phyloP scores from a whole-genome alignment of 148 eudicot genomes.

The Selenicereus undatus region DNA sequence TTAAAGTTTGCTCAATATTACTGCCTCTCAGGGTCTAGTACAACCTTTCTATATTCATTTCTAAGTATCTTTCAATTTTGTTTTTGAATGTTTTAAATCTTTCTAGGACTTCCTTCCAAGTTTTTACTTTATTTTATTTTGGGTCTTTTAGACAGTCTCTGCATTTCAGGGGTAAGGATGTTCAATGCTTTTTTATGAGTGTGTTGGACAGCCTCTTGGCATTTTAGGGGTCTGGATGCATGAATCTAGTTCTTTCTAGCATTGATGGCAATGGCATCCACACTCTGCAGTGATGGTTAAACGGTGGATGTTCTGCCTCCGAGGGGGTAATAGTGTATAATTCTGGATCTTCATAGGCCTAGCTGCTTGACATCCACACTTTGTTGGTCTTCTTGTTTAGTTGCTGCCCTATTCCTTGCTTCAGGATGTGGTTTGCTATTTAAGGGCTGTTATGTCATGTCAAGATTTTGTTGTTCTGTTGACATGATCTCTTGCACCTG shows the following conservation, averaged over 20 bases:
- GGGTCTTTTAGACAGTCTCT: neutral
- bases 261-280: neutral
- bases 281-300: neutral
- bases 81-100: neutral
- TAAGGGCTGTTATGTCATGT: neutral
- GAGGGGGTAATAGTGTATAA: neutral
- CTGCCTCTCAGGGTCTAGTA: too few species aligned
- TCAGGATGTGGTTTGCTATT: conserved; percentile 2
- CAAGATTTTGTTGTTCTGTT: conserved; percentile 2
- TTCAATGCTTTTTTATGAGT: too few species aligned
- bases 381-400: neutral
- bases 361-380: neutral
- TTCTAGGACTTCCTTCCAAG: neutral
- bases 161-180: neutral
- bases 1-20: neutral
- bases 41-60: too few species aligned
- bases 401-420: neutral
- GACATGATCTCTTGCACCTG: conserved; percentile 5
- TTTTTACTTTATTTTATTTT: too few species aligned
- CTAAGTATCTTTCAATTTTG: neutral
- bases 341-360: neutral
- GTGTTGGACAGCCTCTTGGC: too few species aligned
- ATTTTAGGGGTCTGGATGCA: neutral
- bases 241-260: neutral
- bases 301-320: neutral